Conservation (phyloP, 2,329 filamentous ascomycete species). For the Verticillium isaacii region DNA sequence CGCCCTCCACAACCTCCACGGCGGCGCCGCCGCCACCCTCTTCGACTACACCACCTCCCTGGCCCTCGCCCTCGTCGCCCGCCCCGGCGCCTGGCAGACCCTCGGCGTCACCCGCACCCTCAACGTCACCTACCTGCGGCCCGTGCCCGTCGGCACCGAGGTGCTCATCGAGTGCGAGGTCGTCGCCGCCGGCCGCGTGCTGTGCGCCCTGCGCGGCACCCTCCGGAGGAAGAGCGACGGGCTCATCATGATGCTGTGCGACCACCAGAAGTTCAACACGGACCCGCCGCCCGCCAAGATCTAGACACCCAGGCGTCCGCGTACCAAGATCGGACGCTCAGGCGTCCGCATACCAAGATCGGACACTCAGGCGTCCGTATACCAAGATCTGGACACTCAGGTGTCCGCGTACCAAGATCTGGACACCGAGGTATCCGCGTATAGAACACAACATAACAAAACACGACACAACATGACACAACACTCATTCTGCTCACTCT, state of each 20-base stretch:
- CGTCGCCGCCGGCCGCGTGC: constrained; percentile 49
- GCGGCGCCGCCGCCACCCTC: constrained; percentile 59
- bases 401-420: constrained; percentile 15
- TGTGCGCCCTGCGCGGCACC: constrained; percentile 48
- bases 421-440: not conserved
- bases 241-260: constrained; percentile 49
- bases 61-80: constrained; percentile 49
- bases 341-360: no score
- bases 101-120: constrained; percentile 63
- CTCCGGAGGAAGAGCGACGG: constrained; percentile 51
- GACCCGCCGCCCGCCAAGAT: constrained; percentile 36
- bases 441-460: no score
- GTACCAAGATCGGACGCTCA: constrained; percentile 16
- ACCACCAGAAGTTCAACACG: constrained; percentile 62
- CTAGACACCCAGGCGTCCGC: not conserved
- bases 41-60: constrained; percentile 63
- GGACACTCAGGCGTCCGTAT: no score
- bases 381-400: constrained; percentile 16
- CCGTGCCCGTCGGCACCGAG: constrained; percentile 46
- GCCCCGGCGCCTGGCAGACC: constrained; percentile 55
- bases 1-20: constrained; percentile 50
- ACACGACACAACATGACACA: no score
- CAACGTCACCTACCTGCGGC: constrained; percentile 62
- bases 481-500: no score
- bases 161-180: constrained; percentile 53